These are phyloP conservation scores for Saccharomycopsis selenospora DNA, from an alignment of 805 yeast genomes.

Conservation along the genomic window DNA sequence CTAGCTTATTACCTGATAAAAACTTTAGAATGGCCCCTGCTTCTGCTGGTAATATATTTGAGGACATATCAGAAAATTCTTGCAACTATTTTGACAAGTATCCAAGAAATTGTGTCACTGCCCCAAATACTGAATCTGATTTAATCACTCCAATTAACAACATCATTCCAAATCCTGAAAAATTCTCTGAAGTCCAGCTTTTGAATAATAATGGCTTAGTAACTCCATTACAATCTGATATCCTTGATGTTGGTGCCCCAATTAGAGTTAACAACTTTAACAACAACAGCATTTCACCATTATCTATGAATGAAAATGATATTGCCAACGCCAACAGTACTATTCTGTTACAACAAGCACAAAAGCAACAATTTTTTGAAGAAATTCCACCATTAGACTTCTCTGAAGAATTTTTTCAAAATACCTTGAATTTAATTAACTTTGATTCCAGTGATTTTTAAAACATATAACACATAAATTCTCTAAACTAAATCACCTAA, in stretches of 20 bases:
- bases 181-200: not conserved
- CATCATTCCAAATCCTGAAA: not conserved
- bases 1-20: not conserved
- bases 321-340: slow-evolving; percentile 1
- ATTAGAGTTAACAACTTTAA: not conserved
- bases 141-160: not conserved
- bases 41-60: not conserved
- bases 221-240: not conserved
- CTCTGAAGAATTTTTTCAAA: slow-evolving; percentile 1
- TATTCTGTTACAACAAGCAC: not conserved
- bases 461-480: too few species aligned
- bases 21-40: not conserved
- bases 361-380: not conserved
- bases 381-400: slow-evolving; percentile 2
- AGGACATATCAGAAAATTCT: not conserved
- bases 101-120: not conserved
- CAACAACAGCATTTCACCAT: slow-evolving; percentile 4
- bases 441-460: too few species aligned
- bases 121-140: not conserved
- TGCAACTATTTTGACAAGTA: not conserved
- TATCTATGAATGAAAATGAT: slow-evolving; percentile 4
- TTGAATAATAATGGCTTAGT: not conserved
- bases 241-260: slow-evolving; percentile 5
- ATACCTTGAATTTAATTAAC: not conserved
- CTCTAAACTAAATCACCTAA: too few species aligned